These are phyloP conservation scores for Kuraishia ogatae DNA, from an alignment of 805 yeast species.

Conservation along the genomic window DNA sequence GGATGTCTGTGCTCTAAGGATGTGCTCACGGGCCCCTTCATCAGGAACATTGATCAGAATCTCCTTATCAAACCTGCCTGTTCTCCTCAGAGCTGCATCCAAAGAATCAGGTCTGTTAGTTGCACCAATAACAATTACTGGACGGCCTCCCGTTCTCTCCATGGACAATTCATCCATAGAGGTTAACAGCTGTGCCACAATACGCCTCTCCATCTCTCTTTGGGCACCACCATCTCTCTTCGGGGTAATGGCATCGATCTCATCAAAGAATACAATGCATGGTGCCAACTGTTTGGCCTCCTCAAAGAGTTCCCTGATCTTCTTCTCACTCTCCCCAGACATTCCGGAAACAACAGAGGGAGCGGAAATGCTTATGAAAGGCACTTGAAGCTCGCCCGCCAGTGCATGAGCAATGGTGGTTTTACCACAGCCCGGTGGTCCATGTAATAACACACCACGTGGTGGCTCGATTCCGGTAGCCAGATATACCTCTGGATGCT, in stretches of 20 bases:
- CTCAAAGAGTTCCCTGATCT: conserved; percentile 84
- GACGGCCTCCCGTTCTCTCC: conserved; percentile 85
- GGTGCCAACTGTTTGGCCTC: conserved; percentile 91
- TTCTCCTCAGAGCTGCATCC: conserved; percentile 91
- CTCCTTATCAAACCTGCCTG: conserved; percentile 94
- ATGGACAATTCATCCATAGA: conserved; percentile 88
- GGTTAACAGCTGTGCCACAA: conserved; percentile 90
- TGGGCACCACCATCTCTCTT: conserved; percentile 97
- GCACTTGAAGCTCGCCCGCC: conserved; percentile 91
- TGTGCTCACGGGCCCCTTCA: conserved; percentile 70
- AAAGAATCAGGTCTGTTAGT: conserved; percentile 94
- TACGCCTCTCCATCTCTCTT: conserved; percentile 95
- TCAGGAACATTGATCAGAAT: conserved; percentile 93
- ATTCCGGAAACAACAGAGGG: conserved; percentile 96
- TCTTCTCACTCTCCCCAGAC: conserved; percentile 98
- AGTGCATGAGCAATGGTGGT: conserved; percentile 93
- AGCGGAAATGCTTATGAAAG: conserved; percentile 85
- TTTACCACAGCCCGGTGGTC: conserved; percentile 99
- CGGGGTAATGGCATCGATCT: conserved; percentile 96
- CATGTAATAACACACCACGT: conserved; percentile 86
- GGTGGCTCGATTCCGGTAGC: conserved; percentile 94
- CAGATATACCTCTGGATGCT: conserved; percentile 85
- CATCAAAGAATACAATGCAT: conserved; percentile 88
- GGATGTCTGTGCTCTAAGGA: conserved; percentile 65
- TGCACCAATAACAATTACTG: conserved; percentile 92